phyloP scores from a whole-genome alignment of 495 filamentous ascomycete genomes.

The Tuber brumale region DNA sequence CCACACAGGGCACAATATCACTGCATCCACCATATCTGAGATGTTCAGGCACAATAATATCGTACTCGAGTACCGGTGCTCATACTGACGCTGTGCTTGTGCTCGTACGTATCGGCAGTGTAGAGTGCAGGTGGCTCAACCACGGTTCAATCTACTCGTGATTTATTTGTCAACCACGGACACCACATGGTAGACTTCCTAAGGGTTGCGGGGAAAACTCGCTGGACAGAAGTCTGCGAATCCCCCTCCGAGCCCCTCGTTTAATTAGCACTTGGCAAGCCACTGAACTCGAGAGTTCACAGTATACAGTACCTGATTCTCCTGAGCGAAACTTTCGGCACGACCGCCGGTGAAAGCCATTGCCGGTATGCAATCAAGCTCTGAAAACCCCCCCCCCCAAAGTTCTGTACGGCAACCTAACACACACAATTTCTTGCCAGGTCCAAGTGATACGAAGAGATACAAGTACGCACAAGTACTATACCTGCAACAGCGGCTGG shows the following conservation, averaged over 20 bases:
- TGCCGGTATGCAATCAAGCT: not conserved
- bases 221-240: not conserved
- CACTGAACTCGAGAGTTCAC: not conserved
- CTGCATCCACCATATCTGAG: no score
- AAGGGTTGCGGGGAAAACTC: not conserved
- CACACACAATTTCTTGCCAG: not conserved
- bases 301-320: not conserved
- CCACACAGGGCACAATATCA: no score
- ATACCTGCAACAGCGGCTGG: not conserved
- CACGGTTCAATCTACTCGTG: no score
- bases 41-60: no score
- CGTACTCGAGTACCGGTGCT: not conserved
- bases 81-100: no score
- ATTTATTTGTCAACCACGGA: no score
- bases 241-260: not conserved
- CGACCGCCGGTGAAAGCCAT: not conserved
- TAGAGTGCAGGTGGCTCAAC: no score
- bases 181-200: not conserved
- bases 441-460: not conserved
- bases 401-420: not conserved
- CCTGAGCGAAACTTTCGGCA: not conserved
- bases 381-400: not conserved
- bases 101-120: no score
- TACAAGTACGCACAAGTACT: not conserved
- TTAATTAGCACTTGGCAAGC: not conserved